Evolutionary conservation across 805 yeast genomes (phyloP).

Genomic region (Barnettozyma populi): DNA sequence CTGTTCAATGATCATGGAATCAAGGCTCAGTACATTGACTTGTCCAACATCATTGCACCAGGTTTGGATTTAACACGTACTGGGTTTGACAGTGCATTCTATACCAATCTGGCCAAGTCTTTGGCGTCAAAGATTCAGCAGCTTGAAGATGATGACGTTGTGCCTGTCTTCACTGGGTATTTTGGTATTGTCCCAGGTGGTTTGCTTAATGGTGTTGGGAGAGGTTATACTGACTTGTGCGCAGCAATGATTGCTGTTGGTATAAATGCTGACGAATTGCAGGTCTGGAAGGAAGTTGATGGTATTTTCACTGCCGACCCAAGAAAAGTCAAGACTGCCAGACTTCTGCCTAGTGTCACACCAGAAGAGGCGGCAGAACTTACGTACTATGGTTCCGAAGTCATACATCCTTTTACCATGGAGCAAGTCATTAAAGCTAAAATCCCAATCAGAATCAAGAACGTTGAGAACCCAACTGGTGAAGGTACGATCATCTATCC

Average conservation of each 20-base stretch:
- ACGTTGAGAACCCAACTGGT: conserved; percentile 91
- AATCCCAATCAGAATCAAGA: conserved; percentile 94
- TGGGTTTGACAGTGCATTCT: conserved; percentile 65
- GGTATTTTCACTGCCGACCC: conserved; percentile 99
- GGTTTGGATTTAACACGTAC: conserved; percentile 45
- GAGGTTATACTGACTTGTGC: conserved; percentile 97
- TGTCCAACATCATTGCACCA: conserved; percentile 65
- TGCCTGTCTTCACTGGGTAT: conserved; percentile 94
- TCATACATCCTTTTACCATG: conserved; percentile 98
- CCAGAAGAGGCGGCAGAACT: conserved; percentile 99
- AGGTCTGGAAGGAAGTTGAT: conserved; percentile 98
- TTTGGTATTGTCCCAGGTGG: conserved; percentile 98
- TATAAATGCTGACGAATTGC: conserved; percentile 83
- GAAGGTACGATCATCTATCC: conserved; percentile 93
- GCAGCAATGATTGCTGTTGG: conserved; percentile 97
- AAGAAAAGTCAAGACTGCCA: conserved; percentile 85
- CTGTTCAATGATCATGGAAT: conserved; percentile 80
- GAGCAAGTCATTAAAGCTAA: conserved; percentile 95
- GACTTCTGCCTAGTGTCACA: conserved; percentile 79
- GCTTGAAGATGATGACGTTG: conserved; percentile 38
- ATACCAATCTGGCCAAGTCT: conserved; percentile 46
- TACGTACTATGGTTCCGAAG: conserved; percentile 96
- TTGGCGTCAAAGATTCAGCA: conserved; percentile 46
- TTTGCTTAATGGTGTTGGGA: conserved; percentile 83
- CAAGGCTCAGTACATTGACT: conserved; percentile 71